Evolutionary conservation across 1,139 yeast genomes (phyloP).

Genomic region (Blastobotrys buckinghamii): DNA sequence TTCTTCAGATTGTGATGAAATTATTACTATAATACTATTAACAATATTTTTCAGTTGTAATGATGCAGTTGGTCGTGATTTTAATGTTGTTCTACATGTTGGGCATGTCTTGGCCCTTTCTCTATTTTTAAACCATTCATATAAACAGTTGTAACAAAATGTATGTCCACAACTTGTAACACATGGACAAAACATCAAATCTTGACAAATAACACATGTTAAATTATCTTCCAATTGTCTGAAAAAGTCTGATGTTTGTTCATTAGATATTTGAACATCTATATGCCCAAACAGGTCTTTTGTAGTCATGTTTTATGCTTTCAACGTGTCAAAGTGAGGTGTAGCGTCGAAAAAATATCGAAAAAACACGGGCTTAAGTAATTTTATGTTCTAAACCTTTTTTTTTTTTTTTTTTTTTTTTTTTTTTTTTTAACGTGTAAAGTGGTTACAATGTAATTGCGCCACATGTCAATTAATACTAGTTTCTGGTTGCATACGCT

Average conservation of each 20-base stretch:
- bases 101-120: slow-evolving; percentile 23
- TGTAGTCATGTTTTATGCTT: neutral
- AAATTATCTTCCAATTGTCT: slow-evolving; percentile 15
- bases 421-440: no score
- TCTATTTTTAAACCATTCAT: slow-evolving; percentile 25
- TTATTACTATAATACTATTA: slow-evolving; percentile 12
- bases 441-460: no score
- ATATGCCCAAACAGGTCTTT: neutral
- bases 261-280: neutral
- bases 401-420: no score
- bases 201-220: slow-evolving; percentile 33
- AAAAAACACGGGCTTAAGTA: no score
- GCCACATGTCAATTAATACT: no score
- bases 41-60: slow-evolving; percentile 17
- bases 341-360: no score
- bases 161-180: slow-evolving; percentile 34
- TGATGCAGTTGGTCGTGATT: slow-evolving; percentile 20
- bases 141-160: slow-evolving; percentile 29
- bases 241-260: neutral
- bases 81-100: slow-evolving; percentile 22
- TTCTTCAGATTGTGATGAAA: slow-evolving; percentile 13
- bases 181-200: slow-evolving; percentile 30
- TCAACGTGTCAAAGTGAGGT: no score
- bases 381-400: no score
- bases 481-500: no score